These are phyloP conservation scores for Tricholoma furcatifolium DNA, from an alignment of 768 basidiomycete genomes.

Conservation along the genomic window DNA sequence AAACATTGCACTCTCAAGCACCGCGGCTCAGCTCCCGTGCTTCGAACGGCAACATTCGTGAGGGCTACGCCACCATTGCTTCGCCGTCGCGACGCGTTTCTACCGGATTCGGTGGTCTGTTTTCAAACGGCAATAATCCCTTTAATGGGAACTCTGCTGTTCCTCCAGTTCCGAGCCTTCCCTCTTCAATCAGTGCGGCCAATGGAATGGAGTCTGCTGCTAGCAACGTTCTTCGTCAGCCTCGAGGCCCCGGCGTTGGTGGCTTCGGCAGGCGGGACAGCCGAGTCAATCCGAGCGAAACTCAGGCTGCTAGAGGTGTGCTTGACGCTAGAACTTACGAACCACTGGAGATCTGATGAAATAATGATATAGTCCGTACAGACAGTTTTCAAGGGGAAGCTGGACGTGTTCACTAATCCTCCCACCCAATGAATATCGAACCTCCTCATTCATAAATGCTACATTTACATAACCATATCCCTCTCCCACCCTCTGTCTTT, in stretches of 20 bases:
- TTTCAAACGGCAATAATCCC: slow-evolving; percentile 50
- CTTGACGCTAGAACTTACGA: slow-evolving; percentile 86
- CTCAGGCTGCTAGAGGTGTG: slow-evolving; percentile 54
- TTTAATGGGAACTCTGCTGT: slow-evolving; percentile 39
- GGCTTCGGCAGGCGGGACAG: slow-evolving; percentile 76
- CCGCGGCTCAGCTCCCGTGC: slow-evolving; percentile 78
- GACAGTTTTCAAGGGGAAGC: slow-evolving; percentile 46
- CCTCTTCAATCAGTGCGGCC: slow-evolving; percentile 49
- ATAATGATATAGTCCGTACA: slow-evolving; percentile 35
- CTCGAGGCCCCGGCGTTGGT: slow-evolving; percentile 75
- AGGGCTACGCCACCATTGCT: slow-evolving; percentile 84
- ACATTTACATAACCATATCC: slow-evolving; percentile 20
- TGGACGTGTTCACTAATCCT: slow-evolving; percentile 37
- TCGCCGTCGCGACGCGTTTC: slow-evolving; percentile 77
- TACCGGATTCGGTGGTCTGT: slow-evolving; percentile 70
- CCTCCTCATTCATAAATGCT: slow-evolving; percentile 15
- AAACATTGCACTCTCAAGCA: slow-evolving; percentile 76
- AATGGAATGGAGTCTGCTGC: slow-evolving; percentile 45
- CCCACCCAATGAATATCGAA: slow-evolving; percentile 19
- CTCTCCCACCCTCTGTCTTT: neutral
- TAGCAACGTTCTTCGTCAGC: slow-evolving; percentile 75
- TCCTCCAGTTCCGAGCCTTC: slow-evolving; percentile 81
- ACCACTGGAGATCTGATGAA: slow-evolving; percentile 76
- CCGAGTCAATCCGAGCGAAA: slow-evolving; percentile 45
- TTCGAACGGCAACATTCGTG: slow-evolving; percentile 87